Conservation (phyloP, 805 yeast genomes). For the Metschnikowia peoriensis region DNA sequence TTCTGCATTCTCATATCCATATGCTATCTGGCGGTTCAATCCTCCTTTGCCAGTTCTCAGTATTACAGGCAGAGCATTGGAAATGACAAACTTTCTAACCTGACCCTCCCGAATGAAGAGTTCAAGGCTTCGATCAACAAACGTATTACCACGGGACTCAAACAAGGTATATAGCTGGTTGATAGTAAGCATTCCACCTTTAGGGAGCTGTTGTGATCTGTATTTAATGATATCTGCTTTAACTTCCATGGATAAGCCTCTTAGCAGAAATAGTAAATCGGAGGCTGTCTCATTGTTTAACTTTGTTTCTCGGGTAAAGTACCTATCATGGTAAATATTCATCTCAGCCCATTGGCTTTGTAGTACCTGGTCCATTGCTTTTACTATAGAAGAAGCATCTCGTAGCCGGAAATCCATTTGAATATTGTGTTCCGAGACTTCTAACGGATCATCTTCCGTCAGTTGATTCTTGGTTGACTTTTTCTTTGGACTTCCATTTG, state of each 20-base stretch:
- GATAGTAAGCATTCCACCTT: conserved; percentile 36
- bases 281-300: conserved; percentile 15
- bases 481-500: conserved; percentile 1
- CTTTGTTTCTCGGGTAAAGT: conserved; percentile 16
- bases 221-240: conserved; percentile 39
- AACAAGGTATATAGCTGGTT: conserved; percentile 51
- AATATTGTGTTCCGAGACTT: conserved; percentile 35
- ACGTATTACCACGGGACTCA: conserved; percentile 44
- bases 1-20: conserved; percentile 44
- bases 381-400: conserved; percentile 26
- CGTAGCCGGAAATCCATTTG: conserved; percentile 39
- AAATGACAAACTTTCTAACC: conserved; percentile 39
- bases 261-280: conserved; percentile 32
- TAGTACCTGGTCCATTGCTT: conserved; percentile 33
- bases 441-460: conserved; percentile 13
- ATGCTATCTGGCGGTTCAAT: conserved; percentile 25
- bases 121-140: conserved; percentile 48
- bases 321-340: conserved; percentile 26
- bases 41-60: conserved; percentile 34
- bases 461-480: conserved; percentile 1
- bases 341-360: conserved; percentile 41
- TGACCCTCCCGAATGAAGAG: conserved; percentile 33
- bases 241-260: conserved; percentile 31
- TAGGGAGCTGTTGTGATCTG: conserved; percentile 34
- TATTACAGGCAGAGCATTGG: conserved; percentile 45